These are phyloP conservation scores for Sporobolomyces pararoseus DNA, from an alignment of 768 basidiomycete genomes.

Conservation along the genomic window DNA sequence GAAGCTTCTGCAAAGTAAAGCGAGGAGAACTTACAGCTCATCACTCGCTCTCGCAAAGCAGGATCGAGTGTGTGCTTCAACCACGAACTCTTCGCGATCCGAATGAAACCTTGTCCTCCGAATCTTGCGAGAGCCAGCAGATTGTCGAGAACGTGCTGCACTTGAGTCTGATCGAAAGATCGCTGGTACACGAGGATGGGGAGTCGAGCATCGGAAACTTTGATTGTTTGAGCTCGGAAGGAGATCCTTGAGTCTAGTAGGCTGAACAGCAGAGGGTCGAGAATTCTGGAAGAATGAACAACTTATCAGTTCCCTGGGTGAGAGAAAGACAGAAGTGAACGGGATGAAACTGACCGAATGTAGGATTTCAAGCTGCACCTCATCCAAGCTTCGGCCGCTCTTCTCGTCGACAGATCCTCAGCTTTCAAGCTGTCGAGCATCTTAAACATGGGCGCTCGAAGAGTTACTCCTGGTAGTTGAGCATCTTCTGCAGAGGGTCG, in stretches of 20 bases:
- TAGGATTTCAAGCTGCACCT: conserved; percentile 87
- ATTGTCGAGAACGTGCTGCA: conserved; percentile 70
- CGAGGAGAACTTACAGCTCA: conserved; percentile 55
- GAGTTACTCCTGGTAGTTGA: conserved; percentile 70
- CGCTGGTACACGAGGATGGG: conserved; percentile 66
- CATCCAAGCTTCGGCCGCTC: conserved; percentile 95
- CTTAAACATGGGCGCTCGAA: conserved; percentile 81
- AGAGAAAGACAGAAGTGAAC: no score
- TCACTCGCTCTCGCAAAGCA: conserved; percentile 62
- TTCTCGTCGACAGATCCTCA: conserved; percentile 67
- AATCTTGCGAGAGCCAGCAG: conserved; percentile 73
- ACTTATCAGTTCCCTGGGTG: no score
- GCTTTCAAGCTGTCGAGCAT: conserved; percentile 77
- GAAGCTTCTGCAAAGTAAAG: neutral
- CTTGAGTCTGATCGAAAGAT: conserved; percentile 70
- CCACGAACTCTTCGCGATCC: conserved; percentile 63
- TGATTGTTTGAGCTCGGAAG: conserved; percentile 55
- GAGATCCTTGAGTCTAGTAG: conserved; percentile 67
- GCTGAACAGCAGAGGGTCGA: conserved; percentile 80
- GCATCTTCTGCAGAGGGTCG: conserved; percentile 62
- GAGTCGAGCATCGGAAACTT: conserved; percentile 64
- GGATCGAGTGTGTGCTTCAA: conserved; percentile 65
- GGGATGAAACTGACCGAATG: conserved; percentile 59
- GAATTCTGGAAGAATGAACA: no score
- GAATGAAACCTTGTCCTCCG: conserved; percentile 82